These are phyloP conservation scores for Paramecium pentaurelia DNA, from an alignment of 73 alveolate genomes.

Conservation along the genomic window DNA sequence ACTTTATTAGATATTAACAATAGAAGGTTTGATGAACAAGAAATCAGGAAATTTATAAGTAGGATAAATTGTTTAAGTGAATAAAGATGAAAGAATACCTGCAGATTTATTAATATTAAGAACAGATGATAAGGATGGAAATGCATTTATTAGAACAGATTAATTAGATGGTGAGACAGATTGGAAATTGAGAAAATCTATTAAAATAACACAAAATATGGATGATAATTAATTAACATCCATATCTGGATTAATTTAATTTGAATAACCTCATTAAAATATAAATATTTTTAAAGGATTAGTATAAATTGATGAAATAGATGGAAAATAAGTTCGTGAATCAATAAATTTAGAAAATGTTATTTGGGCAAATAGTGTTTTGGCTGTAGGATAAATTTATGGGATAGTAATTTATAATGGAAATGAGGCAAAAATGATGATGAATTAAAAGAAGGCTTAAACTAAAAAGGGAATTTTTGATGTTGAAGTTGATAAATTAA, in stretches of 20 bases:
- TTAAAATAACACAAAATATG: constrained; percentile 67
- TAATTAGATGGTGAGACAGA: constrained; percentile 98
- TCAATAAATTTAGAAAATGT: constrained; percentile 80
- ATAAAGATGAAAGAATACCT: constrained; percentile 82
- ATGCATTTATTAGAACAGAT: constrained; percentile 89
- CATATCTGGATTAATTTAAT: not conserved
- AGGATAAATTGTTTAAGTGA: constrained; percentile 84
- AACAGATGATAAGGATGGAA: constrained; percentile 83
- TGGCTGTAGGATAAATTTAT: constrained; percentile 80
- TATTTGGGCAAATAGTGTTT: constrained; percentile 89
- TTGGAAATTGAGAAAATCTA: constrained; percentile 95
- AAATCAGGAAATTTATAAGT: constrained; percentile 65
- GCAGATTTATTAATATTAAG: constrained; percentile 86
- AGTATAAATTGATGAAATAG: constrained; percentile 19
- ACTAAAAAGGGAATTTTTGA: constrained; percentile 90
- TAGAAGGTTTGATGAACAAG: constrained; percentile 50
- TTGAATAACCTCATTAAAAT: constrained; percentile 69
- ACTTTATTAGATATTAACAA: constrained; percentile 1
- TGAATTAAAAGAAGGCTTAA: constrained; percentile 83
- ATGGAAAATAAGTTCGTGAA: not conserved
- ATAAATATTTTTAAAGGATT: constrained; percentile 80
- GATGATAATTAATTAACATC: constrained; percentile 59
- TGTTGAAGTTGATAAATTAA: constrained; percentile 75
- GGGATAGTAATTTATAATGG: constrained; percentile 90
- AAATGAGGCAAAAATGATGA: constrained; percentile 83